Evolutionary conservation across 768 basidiomycete genomes (phyloP), one percentile per base, ranked within the genome.

Genomic region (Leucocoprinus sp.): DNA sequence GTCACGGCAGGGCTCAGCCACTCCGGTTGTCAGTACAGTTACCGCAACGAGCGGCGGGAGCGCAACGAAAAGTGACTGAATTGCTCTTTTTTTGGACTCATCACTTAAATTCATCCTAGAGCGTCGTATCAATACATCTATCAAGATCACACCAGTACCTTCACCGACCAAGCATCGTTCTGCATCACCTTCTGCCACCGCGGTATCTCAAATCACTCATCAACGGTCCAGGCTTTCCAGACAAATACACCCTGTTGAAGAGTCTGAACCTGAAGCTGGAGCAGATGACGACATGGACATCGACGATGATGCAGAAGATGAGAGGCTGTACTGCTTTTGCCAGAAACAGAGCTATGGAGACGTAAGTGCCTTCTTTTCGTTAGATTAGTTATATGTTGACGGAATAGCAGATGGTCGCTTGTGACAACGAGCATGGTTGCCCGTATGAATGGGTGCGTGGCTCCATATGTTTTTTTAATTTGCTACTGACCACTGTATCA

Each of bases 381-480:
- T 9, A 31, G 2, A 3, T 6, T 18, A 7, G 34, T 17, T 33
- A 23, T 9, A 17, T 50, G 28, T 40, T 41, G 3, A 49, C 26
- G 8, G 14, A 12, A 50, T 17, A 12, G 14, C 43, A 75, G 76
- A 84, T 84, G 82, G 80, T 84, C 55, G 81, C 76, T 4, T 84
- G 82, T 55, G 82, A 84, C 56, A 78, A 80, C 54, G 73, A 78
- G 51, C 65, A 64, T n/a, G 64, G 66, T 14, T 84, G 82, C 62
- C 73, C 71, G 3, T 78, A 74, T 57, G 78, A 84, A 78, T 84
- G 82, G 81, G 81, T 81, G 48, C 49, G 74, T 61, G 11, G 15
- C 37, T 37, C 21, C 42, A n/a, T 52, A 4, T 36, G 8, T 34
- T 43, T 19, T 8, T 26, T 9, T 19, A 22, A 23, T 46, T 5